Conservation (phyloP, 192 early-diverging fungal species). For the Coemansia umbellata region DNA sequence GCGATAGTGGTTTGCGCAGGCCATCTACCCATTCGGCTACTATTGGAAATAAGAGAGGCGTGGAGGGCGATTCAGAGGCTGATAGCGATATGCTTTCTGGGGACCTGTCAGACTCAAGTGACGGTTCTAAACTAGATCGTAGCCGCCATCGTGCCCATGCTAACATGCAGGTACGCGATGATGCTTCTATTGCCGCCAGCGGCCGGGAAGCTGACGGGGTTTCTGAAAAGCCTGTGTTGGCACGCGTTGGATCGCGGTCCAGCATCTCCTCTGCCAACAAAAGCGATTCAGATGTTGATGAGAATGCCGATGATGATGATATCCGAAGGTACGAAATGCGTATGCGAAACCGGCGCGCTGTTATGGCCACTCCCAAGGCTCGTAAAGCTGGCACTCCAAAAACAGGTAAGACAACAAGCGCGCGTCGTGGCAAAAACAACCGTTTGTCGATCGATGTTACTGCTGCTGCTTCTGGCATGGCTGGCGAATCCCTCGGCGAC, state of each 20-base stretch:
- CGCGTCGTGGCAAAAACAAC: slow-evolving; percentile 3
- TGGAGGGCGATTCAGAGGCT: not conserved
- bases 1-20: not conserved
- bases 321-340: slow-evolving; percentile 38
- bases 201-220: not conserved
- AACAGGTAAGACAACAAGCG: slow-evolving; percentile 5
- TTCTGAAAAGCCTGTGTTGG: not conserved
- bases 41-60: not conserved
- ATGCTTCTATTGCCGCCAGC: not conserved
- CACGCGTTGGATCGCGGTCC: slow-evolving; percentile 19
- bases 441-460: slow-evolving; percentile 21
- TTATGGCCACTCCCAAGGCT: slow-evolving; percentile 17
- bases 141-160: not conserved
- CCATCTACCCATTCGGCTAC: not conserved
- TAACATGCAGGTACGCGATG: too few species aligned
- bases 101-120: not conserved
- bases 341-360: slow-evolving; percentile 20
- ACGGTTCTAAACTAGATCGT: not conserved
- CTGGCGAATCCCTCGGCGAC: slow-evolving; percentile 40
- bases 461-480: not conserved
- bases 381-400: slow-evolving; percentile 3
- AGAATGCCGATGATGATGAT: slow-evolving; percentile 29
- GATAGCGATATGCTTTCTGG: slow-evolving; percentile 13
- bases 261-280: slow-evolving; percentile 10
- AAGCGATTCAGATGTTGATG: not conserved